These are phyloP conservation scores for Pleodorina starrii DNA, from an alignment of 139 green algal genomes.

Conservation along the genomic window DNA sequence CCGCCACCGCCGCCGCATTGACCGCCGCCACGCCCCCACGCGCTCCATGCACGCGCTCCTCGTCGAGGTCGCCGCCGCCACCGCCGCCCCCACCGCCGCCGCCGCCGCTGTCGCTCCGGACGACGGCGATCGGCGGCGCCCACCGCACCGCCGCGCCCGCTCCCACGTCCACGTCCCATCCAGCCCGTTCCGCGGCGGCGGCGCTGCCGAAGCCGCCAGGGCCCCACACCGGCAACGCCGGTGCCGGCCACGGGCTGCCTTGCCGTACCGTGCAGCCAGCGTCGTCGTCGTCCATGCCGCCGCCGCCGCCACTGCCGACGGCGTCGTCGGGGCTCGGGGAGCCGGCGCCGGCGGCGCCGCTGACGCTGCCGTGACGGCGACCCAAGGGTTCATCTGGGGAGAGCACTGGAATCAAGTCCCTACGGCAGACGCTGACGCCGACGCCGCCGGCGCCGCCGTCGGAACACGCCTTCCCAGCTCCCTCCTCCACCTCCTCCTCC, in stretches of 20 bases:
- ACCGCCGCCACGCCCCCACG: neutral
- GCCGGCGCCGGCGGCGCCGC: neutral
- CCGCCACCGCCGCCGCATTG: neutral
- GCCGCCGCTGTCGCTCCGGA: neutral
- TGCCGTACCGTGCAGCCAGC: neutral
- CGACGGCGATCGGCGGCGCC: conserved; percentile 17
- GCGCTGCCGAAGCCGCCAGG: neutral
- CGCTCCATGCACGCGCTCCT: conserved; percentile 11
- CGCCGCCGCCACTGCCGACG: too few relatives aligned
- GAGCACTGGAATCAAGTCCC: neutral
- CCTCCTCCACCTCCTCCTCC: neutral
- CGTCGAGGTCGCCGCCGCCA: neutral
- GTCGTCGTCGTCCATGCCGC: neutral
- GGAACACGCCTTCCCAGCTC: too few relatives aligned
- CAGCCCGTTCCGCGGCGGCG: neutral
- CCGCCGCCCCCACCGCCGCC: neutral
- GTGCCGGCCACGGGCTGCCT: neutral
- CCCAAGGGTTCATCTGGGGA: neutral
- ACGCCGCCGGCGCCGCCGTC: too few relatives aligned
- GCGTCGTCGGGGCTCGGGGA: too few relatives aligned
- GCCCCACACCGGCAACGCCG: neutral
- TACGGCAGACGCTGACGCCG: neutral
- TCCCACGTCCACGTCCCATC: neutral
- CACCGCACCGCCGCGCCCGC: neutral
- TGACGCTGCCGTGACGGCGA: neutral